Conservation (phyloP, 306 rosid genomes). For the Vigna angularis region DNA sequence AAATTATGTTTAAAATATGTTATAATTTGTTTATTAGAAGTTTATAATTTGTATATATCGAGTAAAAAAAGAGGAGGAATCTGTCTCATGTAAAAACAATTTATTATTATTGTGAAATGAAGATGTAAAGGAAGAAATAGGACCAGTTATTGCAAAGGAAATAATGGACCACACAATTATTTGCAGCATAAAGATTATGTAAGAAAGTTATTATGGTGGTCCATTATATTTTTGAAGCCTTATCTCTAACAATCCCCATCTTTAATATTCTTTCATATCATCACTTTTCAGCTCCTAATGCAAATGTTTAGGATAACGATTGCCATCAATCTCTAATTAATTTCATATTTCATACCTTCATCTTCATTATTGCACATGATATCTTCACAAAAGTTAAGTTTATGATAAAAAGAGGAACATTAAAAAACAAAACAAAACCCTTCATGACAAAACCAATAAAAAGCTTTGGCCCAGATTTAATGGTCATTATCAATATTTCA, state of each 20-base stretch:
- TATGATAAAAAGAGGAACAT: no score
- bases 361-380: neutral
- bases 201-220: conserved; percentile 58
- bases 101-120: neutral
- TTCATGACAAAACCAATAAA: no score
- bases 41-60: no score
- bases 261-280: conserved; percentile 47
- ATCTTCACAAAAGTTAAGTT: no score
- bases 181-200: conserved; percentile 59
- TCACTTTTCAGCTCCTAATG: conserved; percentile 27
- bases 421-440: no score
- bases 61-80: no score
- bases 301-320: conserved; percentile 29
- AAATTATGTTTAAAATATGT: no score
- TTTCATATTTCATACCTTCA: neutral
- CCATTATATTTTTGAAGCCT: conserved; percentile 46
- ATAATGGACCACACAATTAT: conserved; percentile 69
- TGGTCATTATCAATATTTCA: no score
- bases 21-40: no score
- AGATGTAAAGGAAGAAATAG: conserved; percentile 40
- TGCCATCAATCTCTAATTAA: no score
- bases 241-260: conserved; percentile 42
- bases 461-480: no score
- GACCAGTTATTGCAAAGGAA: conserved; percentile 43
- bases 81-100: no score